These are phyloP conservation scores for Boletus holoroseus DNA, from an alignment of 1,284 basidiomycete genomes.

Conservation along the genomic window DNA sequence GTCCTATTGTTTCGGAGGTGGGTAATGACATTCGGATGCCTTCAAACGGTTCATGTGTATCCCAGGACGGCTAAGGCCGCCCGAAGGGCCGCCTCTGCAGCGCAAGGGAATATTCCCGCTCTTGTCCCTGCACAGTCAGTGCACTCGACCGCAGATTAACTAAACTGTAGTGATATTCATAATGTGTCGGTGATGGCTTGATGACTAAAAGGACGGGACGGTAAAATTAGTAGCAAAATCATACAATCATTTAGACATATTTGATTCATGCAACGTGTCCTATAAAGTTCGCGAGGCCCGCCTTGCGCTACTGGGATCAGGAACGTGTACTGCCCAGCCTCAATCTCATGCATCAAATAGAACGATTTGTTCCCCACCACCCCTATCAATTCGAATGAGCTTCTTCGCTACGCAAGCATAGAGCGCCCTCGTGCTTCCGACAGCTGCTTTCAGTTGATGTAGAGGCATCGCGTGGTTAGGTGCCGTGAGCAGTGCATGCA, in stretches of 20 bases:
- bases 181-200: background rate
- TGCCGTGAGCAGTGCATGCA: slow-evolving; percentile 48
- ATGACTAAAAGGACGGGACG: background rate
- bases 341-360: slow-evolving; percentile 51
- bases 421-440: slow-evolving; percentile 52
- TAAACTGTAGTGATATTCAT: too few relatives aligned
- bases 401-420: slow-evolving; percentile 70
- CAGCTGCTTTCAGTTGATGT: slow-evolving; percentile 55
- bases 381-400: slow-evolving; percentile 66
- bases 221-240: background rate
- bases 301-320: background rate
- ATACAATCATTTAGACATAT: background rate
- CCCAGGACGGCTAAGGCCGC: too few relatives aligned
- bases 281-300: background rate
- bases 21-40: too few relatives aligned
- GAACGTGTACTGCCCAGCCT: slow-evolving; percentile 3
- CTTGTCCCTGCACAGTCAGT: too few relatives aligned
- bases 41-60: too few relatives aligned
- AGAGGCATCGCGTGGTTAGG: slow-evolving; percentile 54
- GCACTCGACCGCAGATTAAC: too few relatives aligned
- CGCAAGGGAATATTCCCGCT: too few relatives aligned
- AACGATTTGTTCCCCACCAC: slow-evolving; percentile 65
- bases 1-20: background rate
- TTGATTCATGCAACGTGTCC: background rate
- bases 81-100: too few relatives aligned